Base-by-base conservation (phyloP, 1,139 yeast genomes). In the Taiozyma sp. region DNA sequence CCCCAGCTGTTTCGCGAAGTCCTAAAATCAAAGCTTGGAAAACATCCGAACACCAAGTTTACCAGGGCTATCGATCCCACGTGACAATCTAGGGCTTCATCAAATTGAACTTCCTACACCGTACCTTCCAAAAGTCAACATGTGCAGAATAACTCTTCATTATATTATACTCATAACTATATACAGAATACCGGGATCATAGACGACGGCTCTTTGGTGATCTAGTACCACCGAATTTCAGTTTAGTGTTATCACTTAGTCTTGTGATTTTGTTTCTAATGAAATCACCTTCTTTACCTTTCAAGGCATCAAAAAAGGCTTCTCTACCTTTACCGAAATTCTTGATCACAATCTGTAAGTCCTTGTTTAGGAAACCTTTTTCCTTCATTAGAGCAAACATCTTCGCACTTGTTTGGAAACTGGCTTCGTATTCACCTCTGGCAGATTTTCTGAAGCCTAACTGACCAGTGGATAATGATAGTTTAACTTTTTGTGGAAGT, bases 371-470 rank as follows among this genome's bases (percentile, higher is more conserved):
- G 55, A 77, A 71, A 44, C 78, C 79, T 57, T 76, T 75, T 57
- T 82, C 84, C 63, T 83, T 81, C 63, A 92, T 87, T 56, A 78
- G 69, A 57, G 84, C 79, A 70, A 92, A 90, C 74, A 88, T 76
- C 58, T 81, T 80, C 9, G 91, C 74, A 24, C 91, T 75, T 13
- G 93, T 87, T 66, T 91, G 97, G 74, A 87, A 91, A n/a, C 87
- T 88, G 1, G 97, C 97, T 70, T 92, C 99, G 65, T 89, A 89
- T 68, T 91, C 96, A 50, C 96, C 89, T 70, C 97, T 79, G 53
- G 86, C 87, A 10, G 88, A 80, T 65, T 86, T 85, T 64, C 88
- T 79, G 69, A 86, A 87, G 8, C 95, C 95, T 53, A 86, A 71
- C 64, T 78, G 80, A 48, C 95, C 95, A 0, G 92, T 85, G 28